phyloP scores from a whole-genome alignment of 2,329 filamentous ascomycete genomes.

The Penicillium sp. region DNA sequence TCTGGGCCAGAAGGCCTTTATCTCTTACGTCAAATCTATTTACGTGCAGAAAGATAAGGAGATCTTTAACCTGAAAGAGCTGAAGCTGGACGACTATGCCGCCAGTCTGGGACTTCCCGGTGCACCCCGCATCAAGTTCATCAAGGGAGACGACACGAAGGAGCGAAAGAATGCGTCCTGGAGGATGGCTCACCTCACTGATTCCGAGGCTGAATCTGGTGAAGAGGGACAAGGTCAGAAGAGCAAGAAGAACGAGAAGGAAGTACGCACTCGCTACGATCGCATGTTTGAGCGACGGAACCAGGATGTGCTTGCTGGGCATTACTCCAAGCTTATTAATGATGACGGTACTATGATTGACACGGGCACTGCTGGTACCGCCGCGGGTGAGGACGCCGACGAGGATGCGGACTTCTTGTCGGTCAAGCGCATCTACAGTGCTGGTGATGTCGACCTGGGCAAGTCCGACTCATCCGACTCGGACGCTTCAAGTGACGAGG shows the following conservation, averaged over 20 bases:
- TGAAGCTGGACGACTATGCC: slow-evolving; percentile 81
- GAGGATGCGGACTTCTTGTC: slow-evolving; percentile 77
- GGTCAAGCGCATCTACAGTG: slow-evolving; percentile 79
- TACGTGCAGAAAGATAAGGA: slow-evolving; percentile 88
- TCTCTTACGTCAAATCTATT: slow-evolving; percentile 79
- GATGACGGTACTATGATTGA: slow-evolving; percentile 48
- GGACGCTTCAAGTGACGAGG: slow-evolving; percentile 20
- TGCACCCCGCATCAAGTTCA: slow-evolving; percentile 85
- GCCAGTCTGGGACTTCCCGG: slow-evolving; percentile 82
- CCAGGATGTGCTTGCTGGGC: slow-evolving; percentile 88
- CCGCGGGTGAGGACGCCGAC: slow-evolving; percentile 47
- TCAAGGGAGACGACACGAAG: slow-evolving; percentile 84
- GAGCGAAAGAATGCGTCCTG: slow-evolving; percentile 79
- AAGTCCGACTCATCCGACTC: slow-evolving; percentile 34
- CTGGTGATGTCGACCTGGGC: slow-evolving; percentile 54
- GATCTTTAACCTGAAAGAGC: slow-evolving; percentile 74
- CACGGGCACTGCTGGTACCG: slow-evolving; percentile 26
- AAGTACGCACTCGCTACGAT: slow-evolving; percentile 87
- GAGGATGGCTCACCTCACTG: slow-evolving; percentile 55
- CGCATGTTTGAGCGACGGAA: slow-evolving; percentile 97
- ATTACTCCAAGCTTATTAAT: slow-evolving; percentile 81
- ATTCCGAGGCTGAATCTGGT: slow-evolving; percentile 48
- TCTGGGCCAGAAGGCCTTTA: slow-evolving; percentile 90
- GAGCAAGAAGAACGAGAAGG: slow-evolving; percentile 55
- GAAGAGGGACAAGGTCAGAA: slow-evolving; percentile 43